Evolutionary conservation across 106 monocot species (phyloP), one percentile per base, ranked within the genome.

Genomic region (Dactylorhiza incarnata): DNA sequence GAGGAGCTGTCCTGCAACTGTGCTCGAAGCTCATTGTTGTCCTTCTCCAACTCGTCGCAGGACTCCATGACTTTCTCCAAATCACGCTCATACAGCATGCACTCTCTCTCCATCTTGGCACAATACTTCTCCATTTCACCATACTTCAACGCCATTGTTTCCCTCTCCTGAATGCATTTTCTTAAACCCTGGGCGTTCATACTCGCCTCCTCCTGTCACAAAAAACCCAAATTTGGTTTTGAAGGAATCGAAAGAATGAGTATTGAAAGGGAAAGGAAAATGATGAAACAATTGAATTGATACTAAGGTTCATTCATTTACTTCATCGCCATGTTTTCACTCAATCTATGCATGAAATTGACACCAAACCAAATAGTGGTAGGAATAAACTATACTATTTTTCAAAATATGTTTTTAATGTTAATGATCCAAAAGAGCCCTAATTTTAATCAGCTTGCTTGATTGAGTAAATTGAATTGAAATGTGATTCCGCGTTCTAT

Each of bases 171-270:
- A 17, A 90, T 51, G 83, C 86, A 92, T 77, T 74, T 76, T 74
- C 81, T 84, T 79, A 92, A n/a, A 11, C 83, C 92, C 59, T 74
- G 80, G 7, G 92, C 95, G 61, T 83, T 95, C 95, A 92, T 92
- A 72, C 59, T 87, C 48, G 92, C 86, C 78, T 95, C 95, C n/a
- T 92, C 86, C 95, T 95, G 49, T 16, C 75, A 82, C 65, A 62
- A 61, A n/a, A 46, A 61, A 23, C 23, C 20, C 62, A 62, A 26
- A 62, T 25, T 7, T 65, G 4, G 12, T 4, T 29, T 17, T 19
- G 17, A 17, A 65, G 24, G 62, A 62, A 62, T 62, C 9, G 62
- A 25, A 6, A 26, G 26, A 65, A 29, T 29, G 29, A 29, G 29
- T 29, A 29, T 29, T 29, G 29, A 29, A 65, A 58, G 26, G 12